A percentile compares a stretch with the other conserved stretches of the same genome.
Conservation (phyloP, 352 stramenopile species). For the Globisporangium nagaii region DNA sequence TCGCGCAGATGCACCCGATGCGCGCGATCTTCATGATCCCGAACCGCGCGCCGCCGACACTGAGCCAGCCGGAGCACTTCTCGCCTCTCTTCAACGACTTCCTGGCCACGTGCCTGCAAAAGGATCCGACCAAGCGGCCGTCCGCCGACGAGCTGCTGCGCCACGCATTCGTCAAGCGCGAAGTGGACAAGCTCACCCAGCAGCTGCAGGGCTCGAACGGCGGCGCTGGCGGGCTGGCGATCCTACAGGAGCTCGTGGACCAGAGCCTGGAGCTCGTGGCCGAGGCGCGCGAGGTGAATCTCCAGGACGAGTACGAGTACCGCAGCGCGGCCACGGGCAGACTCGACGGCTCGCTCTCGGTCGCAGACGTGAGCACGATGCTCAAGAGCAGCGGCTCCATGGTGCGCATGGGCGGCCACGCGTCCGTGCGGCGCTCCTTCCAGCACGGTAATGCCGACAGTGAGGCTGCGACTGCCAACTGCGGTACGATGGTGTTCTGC, state of each 20-base stretch:
- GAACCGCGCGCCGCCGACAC: constrained; percentile 48
- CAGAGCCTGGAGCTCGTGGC: constrained; percentile 61
- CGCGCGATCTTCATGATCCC: constrained; percentile 78
- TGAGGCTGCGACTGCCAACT: constrained; percentile 6
- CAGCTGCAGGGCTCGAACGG: constrained; percentile 2
- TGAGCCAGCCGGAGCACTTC: constrained; percentile 33
- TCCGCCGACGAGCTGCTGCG: constrained; percentile 39
- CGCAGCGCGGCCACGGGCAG: constrained; percentile 43
- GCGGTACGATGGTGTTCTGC: constrained; percentile 54
- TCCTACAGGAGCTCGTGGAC: constrained; percentile 69
- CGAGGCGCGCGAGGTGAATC: constrained; percentile 36
- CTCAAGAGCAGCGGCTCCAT: constrained; percentile 22
- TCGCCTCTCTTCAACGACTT: constrained; percentile 58
- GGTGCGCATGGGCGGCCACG: constrained; percentile 20
- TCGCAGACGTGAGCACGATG: constrained; percentile 68
- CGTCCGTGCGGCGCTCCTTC: background rate
- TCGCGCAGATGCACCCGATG: constrained; percentile 87
- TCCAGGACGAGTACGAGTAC: constrained; percentile 54
- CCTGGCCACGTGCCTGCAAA: constrained; percentile 55
- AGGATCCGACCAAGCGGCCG: constrained; percentile 47
- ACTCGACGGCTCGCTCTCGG: constrained; percentile 50
- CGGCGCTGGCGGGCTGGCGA: constrained; percentile 28
- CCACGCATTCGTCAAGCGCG: constrained; percentile 59
- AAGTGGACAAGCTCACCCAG: constrained; percentile 41
- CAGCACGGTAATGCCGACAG: background rate